Conservation (phyloP, 2,329 filamentous ascomycete species). For the Rosellinia necatrix region DNA sequence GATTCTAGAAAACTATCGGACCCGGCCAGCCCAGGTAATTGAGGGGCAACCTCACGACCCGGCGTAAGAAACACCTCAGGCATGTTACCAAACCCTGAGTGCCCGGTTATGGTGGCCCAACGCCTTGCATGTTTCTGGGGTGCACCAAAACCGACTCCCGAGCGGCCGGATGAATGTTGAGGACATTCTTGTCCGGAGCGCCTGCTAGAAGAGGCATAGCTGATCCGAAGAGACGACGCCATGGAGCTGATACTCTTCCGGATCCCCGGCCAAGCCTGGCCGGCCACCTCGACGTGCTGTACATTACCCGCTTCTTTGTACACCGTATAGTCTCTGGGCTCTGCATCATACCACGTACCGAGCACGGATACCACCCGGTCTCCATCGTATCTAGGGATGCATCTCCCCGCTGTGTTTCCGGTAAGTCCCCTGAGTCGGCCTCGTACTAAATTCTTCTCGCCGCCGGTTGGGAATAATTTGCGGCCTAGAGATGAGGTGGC, state of each 20-base stretch:
- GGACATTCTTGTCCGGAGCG: not conserved
- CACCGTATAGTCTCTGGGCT: conserved; percentile 10
- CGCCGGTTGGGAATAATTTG: not conserved
- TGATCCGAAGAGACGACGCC: conserved; percentile 30
- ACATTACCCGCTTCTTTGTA: not conserved
- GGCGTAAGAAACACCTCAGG: conserved; percentile 12
- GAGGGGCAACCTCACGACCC: conserved; percentile 25
- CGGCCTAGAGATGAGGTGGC: not conserved
- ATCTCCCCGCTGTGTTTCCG: conserved; percentile 8
- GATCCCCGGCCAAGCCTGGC: conserved; percentile 26
- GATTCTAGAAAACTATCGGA: conserved; percentile 23
- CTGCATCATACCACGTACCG: conserved; percentile 9
- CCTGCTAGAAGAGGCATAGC: conserved; percentile 22
- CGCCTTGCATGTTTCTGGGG: conserved; percentile 9
- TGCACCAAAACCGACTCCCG: not conserved
- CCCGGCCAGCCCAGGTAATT: conserved; percentile 30
- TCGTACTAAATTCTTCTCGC: conserved; percentile 21
- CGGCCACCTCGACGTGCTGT: conserved; percentile 6
- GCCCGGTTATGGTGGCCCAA: conserved; percentile 19
- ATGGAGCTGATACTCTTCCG: conserved; percentile 33
- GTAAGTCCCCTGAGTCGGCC: conserved; percentile 23
- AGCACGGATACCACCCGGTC: not conserved
- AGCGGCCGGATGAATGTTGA: conserved; percentile 4
- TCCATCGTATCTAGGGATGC: not conserved
- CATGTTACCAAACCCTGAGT: conserved; percentile 23